Percentiles rank a stretch among this genome's conserved stretches.
phyloP scores from a whole-genome alignment of 345 rosid genomes.

The Sonneratia alba region DNA sequence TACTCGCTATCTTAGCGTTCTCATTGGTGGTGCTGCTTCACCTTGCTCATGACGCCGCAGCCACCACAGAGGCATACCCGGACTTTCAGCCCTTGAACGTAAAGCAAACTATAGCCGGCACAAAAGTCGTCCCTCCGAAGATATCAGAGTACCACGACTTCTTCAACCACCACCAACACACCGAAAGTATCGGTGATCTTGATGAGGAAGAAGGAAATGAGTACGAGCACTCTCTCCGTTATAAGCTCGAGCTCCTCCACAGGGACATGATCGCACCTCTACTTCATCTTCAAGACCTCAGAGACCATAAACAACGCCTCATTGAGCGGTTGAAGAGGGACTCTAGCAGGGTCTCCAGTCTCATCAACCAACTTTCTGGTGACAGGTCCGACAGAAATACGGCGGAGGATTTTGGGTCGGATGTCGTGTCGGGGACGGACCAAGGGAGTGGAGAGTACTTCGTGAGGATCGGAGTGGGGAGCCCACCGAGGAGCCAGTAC shows the following conservation, averaged over 20 bases:
- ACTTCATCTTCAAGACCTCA: constrained; percentile 9
- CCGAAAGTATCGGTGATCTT: neutral
- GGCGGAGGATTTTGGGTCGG: constrained; percentile 60
- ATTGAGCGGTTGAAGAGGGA: constrained; percentile 68
- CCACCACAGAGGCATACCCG: constrained; percentile 24
- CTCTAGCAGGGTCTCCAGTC: constrained; percentile 36
- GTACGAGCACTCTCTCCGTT: neutral
- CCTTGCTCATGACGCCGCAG: no score
- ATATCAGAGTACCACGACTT: constrained; percentile 24
- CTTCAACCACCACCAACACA: constrained; percentile 10
- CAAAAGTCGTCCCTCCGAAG: constrained; percentile 15
- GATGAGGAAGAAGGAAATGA: neutral
- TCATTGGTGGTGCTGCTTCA: neutral
- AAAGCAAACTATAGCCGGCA: constrained; percentile 20
- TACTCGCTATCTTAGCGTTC: neutral
- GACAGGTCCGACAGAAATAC: neutral
- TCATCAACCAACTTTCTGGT: constrained; percentile 41
- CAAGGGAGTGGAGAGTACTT: constrained; percentile 96
- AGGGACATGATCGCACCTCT: constrained; percentile 37
- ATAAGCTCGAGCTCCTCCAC: constrained; percentile 53
- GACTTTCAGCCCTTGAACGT: constrained; percentile 41
- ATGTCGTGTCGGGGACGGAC: constrained; percentile 85
- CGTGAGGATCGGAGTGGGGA: constrained; percentile 82
- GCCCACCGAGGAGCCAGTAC: constrained; percentile 75
- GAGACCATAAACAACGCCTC: constrained; percentile 36